A percentile compares a stretch with the other conserved stretches of the same genome.
Evolutionary conservation across 805 yeast genomes (phyloP).

Genomic region (Metschnikowia gruessii): DNA sequence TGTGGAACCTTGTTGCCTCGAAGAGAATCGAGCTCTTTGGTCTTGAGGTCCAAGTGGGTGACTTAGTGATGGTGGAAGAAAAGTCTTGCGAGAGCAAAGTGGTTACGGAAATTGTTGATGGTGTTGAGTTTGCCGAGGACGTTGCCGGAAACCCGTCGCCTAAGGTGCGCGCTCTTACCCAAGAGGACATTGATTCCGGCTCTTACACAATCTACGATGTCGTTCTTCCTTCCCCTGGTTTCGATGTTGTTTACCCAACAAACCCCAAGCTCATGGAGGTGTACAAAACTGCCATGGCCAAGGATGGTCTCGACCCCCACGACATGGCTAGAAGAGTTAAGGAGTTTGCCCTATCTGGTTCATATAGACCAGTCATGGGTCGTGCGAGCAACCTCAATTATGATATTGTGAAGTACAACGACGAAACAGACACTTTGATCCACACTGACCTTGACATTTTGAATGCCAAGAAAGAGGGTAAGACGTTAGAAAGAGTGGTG

Average conservation of each 20-base stretch:
- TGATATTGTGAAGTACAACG: constrained; percentile 56
- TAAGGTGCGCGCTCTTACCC: constrained; percentile 72
- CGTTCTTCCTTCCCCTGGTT: constrained; percentile 96
- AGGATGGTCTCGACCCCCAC: constrained; percentile 80
- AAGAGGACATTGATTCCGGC: constrained; percentile 61
- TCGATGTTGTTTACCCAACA: constrained; percentile 81
- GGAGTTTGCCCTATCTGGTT: constrained; percentile 90
- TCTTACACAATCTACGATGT: constrained; percentile 73
- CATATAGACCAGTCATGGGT: constrained; percentile 72
- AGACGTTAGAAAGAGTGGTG: constrained; percentile 24
- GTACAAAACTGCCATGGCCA: constrained; percentile 70
- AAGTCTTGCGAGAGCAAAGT: constrained; percentile 17
- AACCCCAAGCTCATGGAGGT: constrained; percentile 56
- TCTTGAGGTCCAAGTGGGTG: constrained; percentile 69
- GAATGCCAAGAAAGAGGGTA: constrained; percentile 23
- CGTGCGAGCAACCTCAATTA: constrained; percentile 65
- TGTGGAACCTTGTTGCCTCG: constrained; percentile 89
- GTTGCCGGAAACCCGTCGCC: constrained; percentile 52
- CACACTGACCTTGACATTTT: constrained; percentile 68
- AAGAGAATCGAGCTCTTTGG: constrained; percentile 73
- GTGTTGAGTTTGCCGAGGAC: constrained; percentile 68
- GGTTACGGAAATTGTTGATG: constrained; percentile 27
- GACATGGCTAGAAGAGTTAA: constrained; percentile 80
- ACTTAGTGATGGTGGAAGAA: constrained; percentile 55
- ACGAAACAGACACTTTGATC: constrained; percentile 67